These are phyloP conservation scores for Penicillium turbatum DNA, from an alignment of 495 filamentous ascomycete genomes.

Conservation along the genomic window DNA sequence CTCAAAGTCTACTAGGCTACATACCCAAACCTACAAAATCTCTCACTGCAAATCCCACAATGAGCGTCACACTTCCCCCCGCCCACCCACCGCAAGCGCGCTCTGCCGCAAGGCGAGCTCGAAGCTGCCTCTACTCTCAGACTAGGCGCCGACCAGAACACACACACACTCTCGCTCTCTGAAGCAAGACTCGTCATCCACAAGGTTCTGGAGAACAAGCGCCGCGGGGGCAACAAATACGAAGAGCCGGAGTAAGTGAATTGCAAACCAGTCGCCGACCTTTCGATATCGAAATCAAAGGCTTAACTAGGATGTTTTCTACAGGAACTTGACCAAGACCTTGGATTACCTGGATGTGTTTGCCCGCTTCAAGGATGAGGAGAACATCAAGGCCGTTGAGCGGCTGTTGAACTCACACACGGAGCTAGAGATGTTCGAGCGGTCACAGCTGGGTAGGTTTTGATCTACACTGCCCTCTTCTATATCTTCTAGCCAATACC, in stretches of 20 bases:
- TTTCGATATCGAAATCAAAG: background rate
- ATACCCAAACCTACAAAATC: background rate
- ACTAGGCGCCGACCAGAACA: conserved; percentile 88
- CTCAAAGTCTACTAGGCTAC: background rate
- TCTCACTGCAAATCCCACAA: conserved; percentile 10
- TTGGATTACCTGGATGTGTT: conserved; percentile 88
- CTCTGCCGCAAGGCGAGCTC: conserved; percentile 73
- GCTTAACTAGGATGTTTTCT: conserved; percentile 6
- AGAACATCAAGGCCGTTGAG: conserved; percentile 90
- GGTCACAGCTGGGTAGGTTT: conserved; percentile 78
- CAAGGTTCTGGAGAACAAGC: conserved; percentile 67
- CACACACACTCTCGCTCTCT: conserved; percentile 80
- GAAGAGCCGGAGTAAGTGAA: conserved; percentile 48
- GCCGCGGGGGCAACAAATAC: conserved; percentile 43
- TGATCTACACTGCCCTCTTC: background rate
- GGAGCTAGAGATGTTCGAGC: conserved; percentile 85
- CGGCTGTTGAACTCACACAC: conserved; percentile 68
- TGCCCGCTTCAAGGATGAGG: conserved; percentile 88
- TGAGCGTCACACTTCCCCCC: conserved; percentile 43
- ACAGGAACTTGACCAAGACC: conserved; percentile 70
- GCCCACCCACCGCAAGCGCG: conserved; percentile 67
- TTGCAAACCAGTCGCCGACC: background rate
- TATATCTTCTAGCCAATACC: background rate
- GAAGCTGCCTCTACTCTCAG: conserved; percentile 76
- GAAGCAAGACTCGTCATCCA: conserved; percentile 91